Conservation (phyloP, 768 basidiomycete species). For the Panaeolus cyanescens region DNA sequence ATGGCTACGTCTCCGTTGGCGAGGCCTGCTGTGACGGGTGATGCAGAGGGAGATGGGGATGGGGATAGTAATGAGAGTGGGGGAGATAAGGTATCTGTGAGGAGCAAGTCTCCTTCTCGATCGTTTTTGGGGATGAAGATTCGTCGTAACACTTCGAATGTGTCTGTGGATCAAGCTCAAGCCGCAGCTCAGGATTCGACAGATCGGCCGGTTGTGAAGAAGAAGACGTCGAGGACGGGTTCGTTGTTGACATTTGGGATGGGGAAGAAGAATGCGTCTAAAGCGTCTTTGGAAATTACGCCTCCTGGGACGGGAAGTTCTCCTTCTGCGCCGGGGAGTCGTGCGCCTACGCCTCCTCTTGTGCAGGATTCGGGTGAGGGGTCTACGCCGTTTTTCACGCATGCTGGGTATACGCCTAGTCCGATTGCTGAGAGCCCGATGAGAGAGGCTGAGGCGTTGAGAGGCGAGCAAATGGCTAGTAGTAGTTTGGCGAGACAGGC, state of each 20-base stretch:
- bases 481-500: conserved; percentile 12
- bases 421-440: conserved; percentile 74
- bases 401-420: conserved; percentile 37
- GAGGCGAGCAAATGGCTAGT: conserved; percentile 28
- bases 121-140: neutral
- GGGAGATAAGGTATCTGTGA: neutral
- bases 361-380: too few species aligned
- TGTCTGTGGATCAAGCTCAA: neutral
- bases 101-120: neutral
- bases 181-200: neutral
- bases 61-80: neutral
- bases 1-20: neutral
- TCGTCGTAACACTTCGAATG: neutral
- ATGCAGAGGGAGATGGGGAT: neutral
- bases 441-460: conserved; percentile 48
- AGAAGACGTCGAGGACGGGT: neutral
- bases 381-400: conserved; percentile 5
- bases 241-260: neutral
- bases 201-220: neutral
- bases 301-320: neutral
- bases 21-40: neutral
- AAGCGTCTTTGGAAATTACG: neutral
- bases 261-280: neutral
- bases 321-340: neutral
- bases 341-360: conserved; percentile 10